Conservation (phyloP, 192 early-diverging fungal species). For the Gryganskiella cystojenkinii region DNA sequence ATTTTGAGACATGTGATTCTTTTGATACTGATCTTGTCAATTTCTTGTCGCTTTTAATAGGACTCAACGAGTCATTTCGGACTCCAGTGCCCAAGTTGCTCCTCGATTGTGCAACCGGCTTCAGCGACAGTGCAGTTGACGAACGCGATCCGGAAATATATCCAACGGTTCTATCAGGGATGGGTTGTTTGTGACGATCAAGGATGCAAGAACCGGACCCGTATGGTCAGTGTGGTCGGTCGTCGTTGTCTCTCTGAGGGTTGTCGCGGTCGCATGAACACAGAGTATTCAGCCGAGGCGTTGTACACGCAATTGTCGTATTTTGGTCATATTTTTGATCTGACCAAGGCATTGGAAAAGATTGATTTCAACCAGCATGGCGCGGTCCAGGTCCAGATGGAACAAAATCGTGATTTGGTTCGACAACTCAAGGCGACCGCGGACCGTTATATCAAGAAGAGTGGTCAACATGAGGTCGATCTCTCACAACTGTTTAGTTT, state of each 20-base stretch:
- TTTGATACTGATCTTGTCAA: not conserved
- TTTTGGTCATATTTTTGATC: conserved; percentile 76
- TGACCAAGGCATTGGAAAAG: conserved; percentile 52
- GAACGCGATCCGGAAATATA: conserved; percentile 69
- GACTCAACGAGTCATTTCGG: conserved; percentile 17
- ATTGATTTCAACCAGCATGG: conserved; percentile 36
- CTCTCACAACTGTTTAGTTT: conserved; percentile 70
- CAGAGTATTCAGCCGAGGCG: conserved; percentile 78
- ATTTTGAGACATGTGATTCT: not conserved
- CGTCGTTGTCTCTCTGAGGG: conserved; percentile 70
- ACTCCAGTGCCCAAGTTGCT: conserved; percentile 32
- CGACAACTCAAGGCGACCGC: conserved; percentile 60
- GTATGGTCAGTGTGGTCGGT: conserved; percentile 75
- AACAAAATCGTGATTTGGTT: conserved; percentile 57
- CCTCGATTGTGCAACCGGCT: conserved; percentile 19
- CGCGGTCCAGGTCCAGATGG: conserved; percentile 28
- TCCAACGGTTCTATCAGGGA: conserved; percentile 81
- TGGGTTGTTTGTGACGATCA: conserved; percentile 85
- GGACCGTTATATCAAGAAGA: conserved; percentile 77
- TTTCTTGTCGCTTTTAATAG: conserved; percentile 15
- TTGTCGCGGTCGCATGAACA: conserved; percentile 74
- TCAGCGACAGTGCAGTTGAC: conserved; percentile 74
- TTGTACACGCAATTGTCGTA: conserved; percentile 89
- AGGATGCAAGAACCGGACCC: conserved; percentile 72
- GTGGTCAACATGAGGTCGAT: conserved; percentile 79